phyloP scores from a whole-genome alignment of 2,329 filamentous ascomycete genomes.

The Fusarium euwallaceae region DNA sequence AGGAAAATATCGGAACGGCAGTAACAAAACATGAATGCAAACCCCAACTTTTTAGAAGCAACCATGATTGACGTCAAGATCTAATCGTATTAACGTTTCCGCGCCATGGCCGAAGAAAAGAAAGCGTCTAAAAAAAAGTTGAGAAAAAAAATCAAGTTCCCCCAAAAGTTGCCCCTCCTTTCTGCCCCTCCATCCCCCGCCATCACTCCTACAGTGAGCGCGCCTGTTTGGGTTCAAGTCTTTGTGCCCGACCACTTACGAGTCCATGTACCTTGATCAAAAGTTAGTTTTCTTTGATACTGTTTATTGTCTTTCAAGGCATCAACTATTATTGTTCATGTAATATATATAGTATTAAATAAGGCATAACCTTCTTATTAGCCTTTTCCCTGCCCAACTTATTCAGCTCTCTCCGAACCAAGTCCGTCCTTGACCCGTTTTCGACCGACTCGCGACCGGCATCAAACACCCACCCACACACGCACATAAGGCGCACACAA shows the following conservation, averaged over 20 bases:
- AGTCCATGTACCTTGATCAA: constrained; percentile 10
- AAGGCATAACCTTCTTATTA: background rate
- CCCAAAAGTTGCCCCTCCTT: constrained; percentile 32
- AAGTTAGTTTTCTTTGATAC: background rate
- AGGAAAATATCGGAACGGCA: background rate
- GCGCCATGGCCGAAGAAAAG: constrained; percentile 4
- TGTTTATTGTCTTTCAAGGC: background rate
- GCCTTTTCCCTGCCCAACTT: background rate
- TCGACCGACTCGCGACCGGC: constrained; percentile 31
- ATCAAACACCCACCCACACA: constrained; percentile 38
- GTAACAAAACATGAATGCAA: background rate
- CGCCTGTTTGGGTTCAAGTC: constrained; percentile 17
- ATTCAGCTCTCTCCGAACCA: constrained; percentile 8
- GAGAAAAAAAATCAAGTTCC: background rate
- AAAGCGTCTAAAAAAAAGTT: background rate
- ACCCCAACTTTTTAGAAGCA: background rate
- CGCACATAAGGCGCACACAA: constrained; percentile 40
- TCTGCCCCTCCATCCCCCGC: constrained; percentile 27
- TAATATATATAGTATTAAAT: background rate
- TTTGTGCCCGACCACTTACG: constrained; percentile 38
- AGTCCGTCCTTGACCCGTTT: constrained; percentile 41
- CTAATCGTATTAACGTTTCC: background rate
- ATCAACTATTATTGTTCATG: background rate
- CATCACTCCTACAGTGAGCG: background rate
- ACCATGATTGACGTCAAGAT: constrained; percentile 11